Conservation (phyloP, 139 green algal genomes). For the Auxenochlorella pyrenoidosa region DNA sequence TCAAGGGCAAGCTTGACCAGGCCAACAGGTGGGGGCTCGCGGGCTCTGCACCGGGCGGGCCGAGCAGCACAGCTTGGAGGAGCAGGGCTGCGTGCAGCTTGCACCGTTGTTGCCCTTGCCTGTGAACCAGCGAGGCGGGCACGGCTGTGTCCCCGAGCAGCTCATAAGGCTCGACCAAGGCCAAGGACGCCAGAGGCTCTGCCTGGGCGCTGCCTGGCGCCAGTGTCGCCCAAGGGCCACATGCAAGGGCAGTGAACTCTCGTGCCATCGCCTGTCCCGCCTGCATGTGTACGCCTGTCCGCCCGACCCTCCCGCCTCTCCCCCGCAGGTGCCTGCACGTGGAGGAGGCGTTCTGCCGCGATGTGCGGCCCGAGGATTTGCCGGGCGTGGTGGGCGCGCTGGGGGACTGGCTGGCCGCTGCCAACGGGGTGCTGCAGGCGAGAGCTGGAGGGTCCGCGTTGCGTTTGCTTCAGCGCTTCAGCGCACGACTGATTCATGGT, state of each 20-base stretch:
- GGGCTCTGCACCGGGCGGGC: too few species aligned
- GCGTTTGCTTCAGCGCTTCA: too few species aligned
- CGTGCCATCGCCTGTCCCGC: too few species aligned
- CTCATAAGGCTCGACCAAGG: too few species aligned
- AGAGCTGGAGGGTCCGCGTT: too few species aligned
- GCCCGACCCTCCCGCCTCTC: not conserved
- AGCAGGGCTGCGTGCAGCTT: too few species aligned
- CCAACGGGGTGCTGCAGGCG: not conserved
- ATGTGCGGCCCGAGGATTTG: conserved; percentile 68
- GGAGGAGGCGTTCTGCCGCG: conserved; percentile 61
- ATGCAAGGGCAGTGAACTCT: not conserved
- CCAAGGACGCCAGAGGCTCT: not conserved
- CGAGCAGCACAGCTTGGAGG: too few species aligned
- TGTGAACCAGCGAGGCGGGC: too few species aligned
- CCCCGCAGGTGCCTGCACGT: conserved; percentile 58
- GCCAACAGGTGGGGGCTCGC: conserved; percentile 38
- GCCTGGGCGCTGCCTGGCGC: too few species aligned
- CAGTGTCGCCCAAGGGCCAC: not conserved
- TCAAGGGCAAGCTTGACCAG: conserved; percentile 87
- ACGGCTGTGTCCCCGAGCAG: too few species aligned
- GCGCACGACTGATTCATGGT: not conserved
- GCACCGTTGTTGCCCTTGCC: too few species aligned
- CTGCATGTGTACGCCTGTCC: not conserved
- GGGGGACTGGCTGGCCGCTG: conserved; percentile 53
- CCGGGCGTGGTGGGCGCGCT: conserved; percentile 54